These are phyloP conservation scores for Nakazawaea siamensis DNA, from an alignment of 805 yeast species.

Conservation along the genomic window DNA sequence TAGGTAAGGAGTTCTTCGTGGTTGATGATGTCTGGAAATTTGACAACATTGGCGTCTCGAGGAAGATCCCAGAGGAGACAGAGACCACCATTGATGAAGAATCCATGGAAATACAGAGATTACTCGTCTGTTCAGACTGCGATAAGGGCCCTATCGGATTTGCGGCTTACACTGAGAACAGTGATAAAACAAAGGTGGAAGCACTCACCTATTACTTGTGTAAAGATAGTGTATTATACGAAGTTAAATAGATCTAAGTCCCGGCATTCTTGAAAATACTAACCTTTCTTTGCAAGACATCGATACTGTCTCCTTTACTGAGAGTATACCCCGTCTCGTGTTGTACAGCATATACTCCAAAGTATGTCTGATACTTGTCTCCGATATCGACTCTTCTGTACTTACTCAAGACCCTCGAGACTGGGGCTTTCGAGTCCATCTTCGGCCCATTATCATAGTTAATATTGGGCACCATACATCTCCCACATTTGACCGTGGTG, in stretches of 20 bases:
- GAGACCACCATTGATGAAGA: conserved; percentile 13
- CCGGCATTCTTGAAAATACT: conserved; percentile 7
- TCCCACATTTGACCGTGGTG: conserved; percentile 19
- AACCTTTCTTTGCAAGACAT: conserved; percentile 14
- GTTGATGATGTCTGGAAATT: conserved; percentile 68
- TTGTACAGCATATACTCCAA: conserved; percentile 21
- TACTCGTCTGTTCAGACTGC: conserved; percentile 67
- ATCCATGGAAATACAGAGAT: conserved; percentile 34
- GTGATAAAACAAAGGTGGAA: conserved; percentile 21
- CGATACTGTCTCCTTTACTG: conserved; percentile 18
- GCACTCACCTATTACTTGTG: conserved; percentile 36
- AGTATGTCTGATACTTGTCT: conserved; percentile 16
- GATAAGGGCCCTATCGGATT: conserved; percentile 74
- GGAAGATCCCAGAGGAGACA: conserved; percentile 19
- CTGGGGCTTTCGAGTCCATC: conserved; percentile 15
- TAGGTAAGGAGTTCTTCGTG: conserved; percentile 27
- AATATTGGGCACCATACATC: conserved; percentile 22
- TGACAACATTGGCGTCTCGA: conserved; percentile 72
- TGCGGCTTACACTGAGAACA: conserved; percentile 32
- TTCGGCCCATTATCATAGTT: conserved; percentile 6
- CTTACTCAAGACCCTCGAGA: conserved; percentile 18
- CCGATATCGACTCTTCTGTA: conserved; percentile 23
- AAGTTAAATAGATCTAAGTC: conserved; percentile 11
- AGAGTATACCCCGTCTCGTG: conserved; percentile 15
- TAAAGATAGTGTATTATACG: conserved; percentile 36